These are phyloP conservation scores for Camellia japonica DNA, from an alignment of 148 eudicot genomes.

Conservation along the genomic window DNA sequence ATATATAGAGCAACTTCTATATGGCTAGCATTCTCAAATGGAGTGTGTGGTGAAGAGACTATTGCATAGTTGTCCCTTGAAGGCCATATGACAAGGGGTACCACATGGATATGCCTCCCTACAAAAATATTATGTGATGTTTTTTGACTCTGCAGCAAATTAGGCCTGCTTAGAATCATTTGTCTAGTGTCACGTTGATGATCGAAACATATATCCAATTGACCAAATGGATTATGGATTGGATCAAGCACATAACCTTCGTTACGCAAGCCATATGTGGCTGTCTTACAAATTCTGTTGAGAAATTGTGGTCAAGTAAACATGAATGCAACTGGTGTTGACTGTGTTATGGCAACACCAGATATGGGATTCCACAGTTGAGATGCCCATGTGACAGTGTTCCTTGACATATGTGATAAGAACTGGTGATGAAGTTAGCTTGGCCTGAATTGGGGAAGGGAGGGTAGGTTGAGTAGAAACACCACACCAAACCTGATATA, in stretches of 20 bases:
- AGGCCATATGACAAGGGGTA: slow-evolving; percentile 1
- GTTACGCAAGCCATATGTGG: background rate
- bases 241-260: background rate
- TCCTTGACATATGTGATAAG: no score
- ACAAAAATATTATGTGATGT: background rate
- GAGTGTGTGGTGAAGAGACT: no score
- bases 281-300: background rate
- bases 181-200: background rate
- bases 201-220: background rate
- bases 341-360: no score
- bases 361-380: no score
- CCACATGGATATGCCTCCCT: slow-evolving; percentile 12
- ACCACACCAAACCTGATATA: no score
- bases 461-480: no score
- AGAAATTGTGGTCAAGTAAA: background rate
- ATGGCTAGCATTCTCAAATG: background rate
- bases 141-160: no score
- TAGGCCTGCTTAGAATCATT: background rate
- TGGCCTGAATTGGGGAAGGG: no score
- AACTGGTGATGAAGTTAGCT: no score
- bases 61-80: no score
- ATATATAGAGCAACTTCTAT: background rate
- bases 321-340: no score
- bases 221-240: background rate
- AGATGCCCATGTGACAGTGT: no score